Evolutionary conservation across 345 rosid species (phyloP), one percentile per base, ranked within the genome.

Genomic region (Microcos paniculata): DNA sequence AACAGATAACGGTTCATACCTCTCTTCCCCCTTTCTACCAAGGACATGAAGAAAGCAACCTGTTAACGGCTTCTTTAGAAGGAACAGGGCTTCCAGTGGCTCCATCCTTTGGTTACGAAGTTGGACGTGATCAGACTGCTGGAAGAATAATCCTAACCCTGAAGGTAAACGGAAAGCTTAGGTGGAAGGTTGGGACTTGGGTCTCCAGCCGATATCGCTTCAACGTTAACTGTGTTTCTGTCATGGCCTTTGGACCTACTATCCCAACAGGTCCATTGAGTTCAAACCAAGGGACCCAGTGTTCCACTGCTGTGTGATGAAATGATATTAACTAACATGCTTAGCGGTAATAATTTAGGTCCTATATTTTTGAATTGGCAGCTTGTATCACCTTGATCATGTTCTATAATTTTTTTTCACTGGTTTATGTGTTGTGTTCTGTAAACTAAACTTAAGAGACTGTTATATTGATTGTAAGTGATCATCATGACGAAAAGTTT

Each of bases 101-200:
- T 59, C 80, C 90, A 8, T 92, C 95, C 0, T 85, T 91, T 13
- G 86, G 85, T 9, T 92, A 86, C 57, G 88, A 89, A 77, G 90
- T 90, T 21, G 82, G 76, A 23, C 89, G 88, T 24, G 98, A 92
- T 74, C 86, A 85, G 81, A 76, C 64, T 0, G 80, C 76, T 0
- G 98, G 98, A 38, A 91, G 79, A 66, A 64, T 92, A 10, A 80
- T 79, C 42, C 62, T 91, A 16, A 88, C 71, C 68, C 26, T 92
- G 56, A 94, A 87, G 87, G 79, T 84, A 71, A 85, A 84, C 19
- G 98, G 97, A 19, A 84, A 85, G 82, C 80, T 92, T 19, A 72
- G 96, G 57, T 94, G 98, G 98, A 91, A 90, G 78, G 88, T 91
- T 2, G 96, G 98, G 30, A 87, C 90, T 57, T 92, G 97, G 94